Base-by-base conservation (phyloP, 352 stramenopile species). In the Pythium plurisporium region DNA sequence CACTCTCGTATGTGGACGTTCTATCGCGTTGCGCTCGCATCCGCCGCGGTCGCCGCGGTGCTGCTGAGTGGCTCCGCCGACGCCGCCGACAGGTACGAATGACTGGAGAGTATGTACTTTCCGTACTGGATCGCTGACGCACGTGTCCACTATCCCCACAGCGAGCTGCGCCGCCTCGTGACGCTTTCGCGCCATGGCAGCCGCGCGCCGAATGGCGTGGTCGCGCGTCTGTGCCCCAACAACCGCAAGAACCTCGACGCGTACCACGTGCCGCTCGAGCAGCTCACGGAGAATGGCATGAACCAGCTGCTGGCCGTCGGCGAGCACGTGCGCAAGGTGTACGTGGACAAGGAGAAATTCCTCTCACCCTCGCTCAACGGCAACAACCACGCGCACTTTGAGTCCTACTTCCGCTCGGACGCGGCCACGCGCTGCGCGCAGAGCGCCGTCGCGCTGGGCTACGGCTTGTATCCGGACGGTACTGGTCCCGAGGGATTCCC, bases 241-340 rank as follows among this genome's bases (percentile, higher is more conserved):
- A 92, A 94, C 59, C 61, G 66, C 30, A 59, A 41, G 53, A 94
- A 94, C 59, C 53, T 91, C 37, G 66, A 81, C 17, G 64, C 76
- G 19, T 94, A 94, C 72, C 72, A 88, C 26, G 84, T 94, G 56
- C 84, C 84, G 31, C 70, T 86, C 31, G 85, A 84, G 64, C 78
- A 94, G 61, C 72, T 94, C 20, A 94, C 84, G 25, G 82, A 92
- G 61, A 69, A 84, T 37, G 84, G 84, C 46, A 94, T 94, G 84
- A 66, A 76, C 17, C 84, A 94, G 55, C 55, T 94, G 65, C 65
- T 85, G 29, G 65, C 67, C 9, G 82, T 78, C 25, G 84, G 84
- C 38, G 62, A 90, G 55, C 72, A 94, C 62, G 59, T 91, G 23
- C 84, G 82, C 48, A 41, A 68, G 22, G 75, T 79, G 40, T 94